Conservation (phyloP, 2,329 filamentous ascomycete genomes). For the Cordyceps farinosa region DNA sequence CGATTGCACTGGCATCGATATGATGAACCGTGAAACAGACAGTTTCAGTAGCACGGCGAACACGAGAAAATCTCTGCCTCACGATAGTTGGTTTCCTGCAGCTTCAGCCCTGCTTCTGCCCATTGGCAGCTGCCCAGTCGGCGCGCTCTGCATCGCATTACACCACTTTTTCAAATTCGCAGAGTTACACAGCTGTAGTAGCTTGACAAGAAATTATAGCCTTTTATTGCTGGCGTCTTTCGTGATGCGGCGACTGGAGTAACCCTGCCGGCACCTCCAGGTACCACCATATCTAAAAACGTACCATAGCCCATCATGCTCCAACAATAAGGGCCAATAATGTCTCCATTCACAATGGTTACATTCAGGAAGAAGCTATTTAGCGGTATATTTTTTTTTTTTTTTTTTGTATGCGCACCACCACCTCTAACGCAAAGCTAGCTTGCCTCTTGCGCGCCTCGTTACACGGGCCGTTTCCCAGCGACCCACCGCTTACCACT, state of each 20-base stretch:
- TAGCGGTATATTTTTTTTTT: neutral
- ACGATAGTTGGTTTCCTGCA: neutral
- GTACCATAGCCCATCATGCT: neutral
- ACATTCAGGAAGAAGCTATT: neutral
- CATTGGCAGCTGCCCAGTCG: neutral
- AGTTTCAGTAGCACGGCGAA: neutral
- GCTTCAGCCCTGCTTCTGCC: too few relatives aligned
- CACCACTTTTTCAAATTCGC: neutral
- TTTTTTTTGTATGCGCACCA: neutral
- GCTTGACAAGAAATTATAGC: too few relatives aligned
- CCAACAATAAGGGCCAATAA: neutral
- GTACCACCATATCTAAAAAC: neutral
- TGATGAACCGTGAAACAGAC: neutral
- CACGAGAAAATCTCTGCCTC: neutral
- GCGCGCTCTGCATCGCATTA: neutral
- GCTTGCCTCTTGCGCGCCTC: too few relatives aligned
- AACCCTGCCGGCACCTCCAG: too few relatives aligned
- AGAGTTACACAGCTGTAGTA: neutral
- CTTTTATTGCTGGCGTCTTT: neutral
- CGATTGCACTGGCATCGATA: neutral
- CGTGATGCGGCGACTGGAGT: neutral
- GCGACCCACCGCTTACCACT: conserved; percentile 21
- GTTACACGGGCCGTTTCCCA: neutral
- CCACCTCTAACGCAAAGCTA: neutral
- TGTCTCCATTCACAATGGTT: neutral